A percentile compares a stretch with the other conserved stretches of the same genome.
phyloP scores from a whole-genome alignment of 2,329 filamentous ascomycete species.

The Cryphonectria carpinicola region DNA sequence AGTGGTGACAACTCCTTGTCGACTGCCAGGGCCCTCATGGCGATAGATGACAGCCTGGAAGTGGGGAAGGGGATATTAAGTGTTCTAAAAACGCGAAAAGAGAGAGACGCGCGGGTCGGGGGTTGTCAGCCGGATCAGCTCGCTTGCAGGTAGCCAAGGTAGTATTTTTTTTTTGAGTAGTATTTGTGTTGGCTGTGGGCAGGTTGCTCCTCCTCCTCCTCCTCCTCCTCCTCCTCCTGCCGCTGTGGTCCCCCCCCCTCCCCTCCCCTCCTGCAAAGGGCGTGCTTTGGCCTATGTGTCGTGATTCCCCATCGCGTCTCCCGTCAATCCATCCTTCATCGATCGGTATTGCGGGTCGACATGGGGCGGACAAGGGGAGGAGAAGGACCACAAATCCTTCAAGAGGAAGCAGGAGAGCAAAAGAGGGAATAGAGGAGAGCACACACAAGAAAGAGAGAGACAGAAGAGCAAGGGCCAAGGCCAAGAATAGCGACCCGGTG shows the following conservation, averaged over 20 bases:
- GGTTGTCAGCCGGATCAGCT: constrained; percentile 7
- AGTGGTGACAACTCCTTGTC: constrained; percentile 84
- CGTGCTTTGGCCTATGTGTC: neutral
- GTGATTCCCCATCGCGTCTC: neutral
- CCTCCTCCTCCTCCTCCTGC: neutral
- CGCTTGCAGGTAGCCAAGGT: constrained; percentile 1
- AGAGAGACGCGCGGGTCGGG: constrained; percentile 8
- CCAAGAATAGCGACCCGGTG: constrained; percentile 29
- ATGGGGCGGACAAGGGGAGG: neutral
- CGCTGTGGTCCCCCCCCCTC: neutral
- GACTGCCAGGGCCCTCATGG: constrained; percentile 76
- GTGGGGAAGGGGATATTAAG: constrained; percentile 83
- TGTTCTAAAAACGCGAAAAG: constrained; percentile 52
- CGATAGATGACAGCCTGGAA: constrained; percentile 74
- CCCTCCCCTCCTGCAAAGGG: neutral
- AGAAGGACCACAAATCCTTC: neutral
- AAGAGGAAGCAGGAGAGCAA: neutral
- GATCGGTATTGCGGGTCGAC: constrained; percentile 4
- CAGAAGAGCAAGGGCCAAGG: neutral
- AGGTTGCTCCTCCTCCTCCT: neutral
- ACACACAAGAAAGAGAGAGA: neutral
- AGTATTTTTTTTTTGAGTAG: neutral
- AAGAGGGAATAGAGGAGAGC: neutral
- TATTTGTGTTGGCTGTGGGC: neutral
- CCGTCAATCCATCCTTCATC: constrained; percentile 2